Evolutionary conservation across 2,329 filamentous ascomycete species (phyloP), one percentile per base, ranked within the genome.

Genomic region (Clarireedia paspali): DNA sequence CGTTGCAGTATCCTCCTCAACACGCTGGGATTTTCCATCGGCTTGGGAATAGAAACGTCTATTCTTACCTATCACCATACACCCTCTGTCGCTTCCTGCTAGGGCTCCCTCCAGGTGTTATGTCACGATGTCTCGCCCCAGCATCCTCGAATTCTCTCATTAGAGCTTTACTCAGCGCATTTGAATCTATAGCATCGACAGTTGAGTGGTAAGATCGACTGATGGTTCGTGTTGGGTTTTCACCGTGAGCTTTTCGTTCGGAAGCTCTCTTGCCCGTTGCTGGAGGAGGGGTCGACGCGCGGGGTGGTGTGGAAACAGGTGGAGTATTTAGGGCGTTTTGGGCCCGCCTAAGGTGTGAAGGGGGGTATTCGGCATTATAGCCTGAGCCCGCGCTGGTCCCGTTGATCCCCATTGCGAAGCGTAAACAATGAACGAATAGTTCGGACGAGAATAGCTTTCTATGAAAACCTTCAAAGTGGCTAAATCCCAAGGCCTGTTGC

Each of bases 1-100:
- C 14, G 15, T 42, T 42, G 2, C 39, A n/a, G 30, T 38, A 42
- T 27, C 27, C 23, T 45, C 20, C 20, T 20, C 34, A 14, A 5
- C 30, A 27, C 17, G 6, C 5, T 34, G 4, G 20, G 20, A 39
- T 24, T 34, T 1, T 38, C 23, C 14, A 26, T 6, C 30, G 15
- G 20, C 12, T 14, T 38, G 20, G 4, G 15, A 44, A 23, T 49
- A 45, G 44, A 44, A 59, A 58, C 39, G 27, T 44, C 27, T 12
- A 20, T 55, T 57, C 68, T 70, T 62, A 70, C 68, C 77, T 75
- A 61, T 81, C 78, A 51, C 82, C 83, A 66, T 87, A 85, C 17
- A 87, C 74, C 60, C 84, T 76, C 69, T 85, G 84, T 61, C 84
- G 77, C 71, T 88, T 88, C 59, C 85, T 75, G 68, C 82, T 85